These are phyloP conservation scores for Conticribra guillardii DNA, from an alignment of 108 stramenopile genomes.

Conservation along the genomic window DNA sequence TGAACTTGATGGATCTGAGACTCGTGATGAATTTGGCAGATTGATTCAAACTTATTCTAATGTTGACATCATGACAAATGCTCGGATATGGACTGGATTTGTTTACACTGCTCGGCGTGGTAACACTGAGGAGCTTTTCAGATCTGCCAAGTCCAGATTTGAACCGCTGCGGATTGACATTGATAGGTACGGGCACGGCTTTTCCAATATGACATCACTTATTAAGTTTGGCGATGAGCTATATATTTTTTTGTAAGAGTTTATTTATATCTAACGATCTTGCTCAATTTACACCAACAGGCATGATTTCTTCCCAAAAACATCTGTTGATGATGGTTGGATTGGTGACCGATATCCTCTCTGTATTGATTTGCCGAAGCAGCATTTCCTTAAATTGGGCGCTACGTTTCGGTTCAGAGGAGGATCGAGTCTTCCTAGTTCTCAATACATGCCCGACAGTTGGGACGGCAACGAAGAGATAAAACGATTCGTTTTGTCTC, in stretches of 20 bases:
- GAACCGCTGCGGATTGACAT: slow-evolving; percentile 54
- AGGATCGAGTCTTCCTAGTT: no score
- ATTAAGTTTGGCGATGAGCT: no score
- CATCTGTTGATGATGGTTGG: no score
- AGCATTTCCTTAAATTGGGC: slow-evolving; percentile 58
- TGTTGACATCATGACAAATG: slow-evolving; percentile 47
- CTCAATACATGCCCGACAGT: no score
- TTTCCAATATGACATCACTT: slow-evolving; percentile 58
- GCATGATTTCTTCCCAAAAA: no score
- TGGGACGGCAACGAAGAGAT: slow-evolving; percentile 42
- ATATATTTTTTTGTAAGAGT: no score
- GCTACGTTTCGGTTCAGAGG: no score
- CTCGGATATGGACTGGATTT: slow-evolving; percentile 60
- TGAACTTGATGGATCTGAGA: slow-evolving; percentile 53
- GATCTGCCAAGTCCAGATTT: slow-evolving; percentile 43
- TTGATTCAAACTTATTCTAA: slow-evolving; percentile 51
- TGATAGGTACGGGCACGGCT: slow-evolving; percentile 51
- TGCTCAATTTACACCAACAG: no score
- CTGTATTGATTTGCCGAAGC: slow-evolving; percentile 54
- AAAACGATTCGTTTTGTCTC: slow-evolving; percentile 42
- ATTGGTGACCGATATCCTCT: slow-evolving; percentile 55
- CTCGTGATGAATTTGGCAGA: slow-evolving; percentile 36
- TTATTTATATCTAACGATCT: no score
- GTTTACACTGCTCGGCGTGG: slow-evolving; percentile 38
- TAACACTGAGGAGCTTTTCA: slow-evolving; percentile 48